phyloP scores from a whole-genome alignment of 176 grass and related monocot species.

The Oryza longistaminata region DNA sequence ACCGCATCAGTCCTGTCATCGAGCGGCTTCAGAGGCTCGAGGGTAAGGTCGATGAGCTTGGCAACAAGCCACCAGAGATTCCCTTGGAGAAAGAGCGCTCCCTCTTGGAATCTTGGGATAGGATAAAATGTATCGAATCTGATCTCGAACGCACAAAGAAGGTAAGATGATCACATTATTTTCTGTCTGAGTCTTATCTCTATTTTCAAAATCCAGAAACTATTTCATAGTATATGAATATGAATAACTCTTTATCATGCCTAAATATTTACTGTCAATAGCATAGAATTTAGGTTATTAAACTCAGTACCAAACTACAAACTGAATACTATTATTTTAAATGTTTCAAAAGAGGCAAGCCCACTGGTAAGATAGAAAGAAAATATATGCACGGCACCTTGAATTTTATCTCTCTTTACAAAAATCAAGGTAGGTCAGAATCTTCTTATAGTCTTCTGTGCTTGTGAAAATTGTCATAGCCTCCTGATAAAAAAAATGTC shows the following conservation, averaged over 20 bases:
- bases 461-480: background rate
- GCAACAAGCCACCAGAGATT: slow-evolving; percentile 61
- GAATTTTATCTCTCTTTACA: background rate
- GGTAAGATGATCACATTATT: slow-evolving; percentile 42
- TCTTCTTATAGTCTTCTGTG: background rate
- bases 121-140: slow-evolving; percentile 78
- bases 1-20: slow-evolving; percentile 54
- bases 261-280: background rate
- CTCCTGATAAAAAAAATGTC: background rate
- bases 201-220: background rate
- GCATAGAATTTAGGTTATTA: slow-evolving; percentile 2
- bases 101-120: slow-evolving; percentile 75
- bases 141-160: slow-evolving; percentile 86
- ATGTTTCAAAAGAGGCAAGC: background rate
- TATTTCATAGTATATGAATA: background rate
- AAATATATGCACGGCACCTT: background rate
- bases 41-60: slow-evolving; percentile 63
- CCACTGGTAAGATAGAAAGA: background rate
- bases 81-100: slow-evolving; percentile 68
- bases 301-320: background rate
- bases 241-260: background rate
- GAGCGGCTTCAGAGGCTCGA: slow-evolving; percentile 80
- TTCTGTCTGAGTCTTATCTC: background rate
- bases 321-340: background rate
- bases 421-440: background rate